phyloP scores from a whole-genome alignment of 768 basidiomycete species.

The Mycena leptocephala region DNA sequence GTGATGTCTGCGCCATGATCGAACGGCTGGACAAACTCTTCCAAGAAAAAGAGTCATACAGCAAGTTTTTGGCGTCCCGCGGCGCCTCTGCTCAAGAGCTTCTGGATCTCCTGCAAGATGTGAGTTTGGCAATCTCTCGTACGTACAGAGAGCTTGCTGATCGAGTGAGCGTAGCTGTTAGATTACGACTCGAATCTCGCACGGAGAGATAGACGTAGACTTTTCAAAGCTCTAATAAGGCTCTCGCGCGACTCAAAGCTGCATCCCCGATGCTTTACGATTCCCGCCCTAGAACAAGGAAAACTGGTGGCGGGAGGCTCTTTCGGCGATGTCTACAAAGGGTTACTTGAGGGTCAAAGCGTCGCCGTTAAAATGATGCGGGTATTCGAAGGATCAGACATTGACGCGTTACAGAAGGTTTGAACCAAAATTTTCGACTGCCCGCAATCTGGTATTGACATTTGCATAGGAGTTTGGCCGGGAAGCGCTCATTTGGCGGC shows the following conservation, averaged over 20 bases:
- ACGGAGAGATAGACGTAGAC: neutral
- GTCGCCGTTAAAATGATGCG: neutral
- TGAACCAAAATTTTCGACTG: neutral
- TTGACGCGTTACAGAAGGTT: neutral
- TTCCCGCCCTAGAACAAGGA: constrained; percentile 15
- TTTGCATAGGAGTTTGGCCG: neutral
- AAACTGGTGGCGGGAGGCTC: constrained; percentile 21
- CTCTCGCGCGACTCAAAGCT: constrained; percentile 21
- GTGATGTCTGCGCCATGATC: neutral
- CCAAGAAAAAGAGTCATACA: constrained; percentile 3
- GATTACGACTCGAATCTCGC: constrained; percentile 14
- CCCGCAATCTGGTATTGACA: neutral
- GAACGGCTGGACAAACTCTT: constrained; percentile 12
- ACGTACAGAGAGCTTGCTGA: neutral
- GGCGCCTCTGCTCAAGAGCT: constrained; percentile 12
- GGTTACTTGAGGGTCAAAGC: neutral
- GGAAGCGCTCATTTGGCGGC: neutral
- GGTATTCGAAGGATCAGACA: neutral
- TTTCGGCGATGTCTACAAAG: constrained; percentile 22
- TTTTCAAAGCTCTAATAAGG: constrained; percentile 13
- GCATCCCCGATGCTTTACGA: constrained; percentile 24
- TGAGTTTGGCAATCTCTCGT: neutral
- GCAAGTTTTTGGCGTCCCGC: neutral
- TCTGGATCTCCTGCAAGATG: constrained; percentile 30
- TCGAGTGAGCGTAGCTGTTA: neutral